Conservation (phyloP, 2,329 filamentous ascomycete species). For the Hypoxylon sp. region DNA sequence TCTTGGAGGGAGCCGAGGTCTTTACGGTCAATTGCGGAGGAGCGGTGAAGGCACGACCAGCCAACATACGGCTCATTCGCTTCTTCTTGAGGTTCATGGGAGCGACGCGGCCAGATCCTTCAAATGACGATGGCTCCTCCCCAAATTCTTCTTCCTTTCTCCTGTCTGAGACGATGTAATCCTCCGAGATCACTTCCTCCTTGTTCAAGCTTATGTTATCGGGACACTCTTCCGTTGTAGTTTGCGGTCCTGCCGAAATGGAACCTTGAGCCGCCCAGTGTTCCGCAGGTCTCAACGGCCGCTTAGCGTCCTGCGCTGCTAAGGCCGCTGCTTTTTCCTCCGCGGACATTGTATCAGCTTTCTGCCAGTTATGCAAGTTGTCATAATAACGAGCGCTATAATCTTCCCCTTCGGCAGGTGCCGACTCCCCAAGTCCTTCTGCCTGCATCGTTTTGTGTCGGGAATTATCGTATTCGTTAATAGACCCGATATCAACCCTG, state of each 20-base stretch:
- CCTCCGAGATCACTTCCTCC: slow-evolving; percentile 12
- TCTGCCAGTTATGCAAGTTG: slow-evolving; percentile 13
- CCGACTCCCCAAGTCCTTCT: slow-evolving; percentile 11
- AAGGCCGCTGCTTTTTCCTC: slow-evolving; percentile 1
- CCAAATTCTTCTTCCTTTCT: slow-evolving; percentile 26
- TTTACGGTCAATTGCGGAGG: slow-evolving; percentile 61
- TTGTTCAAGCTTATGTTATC: not conserved
- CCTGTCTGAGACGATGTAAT: slow-evolving; percentile 1
- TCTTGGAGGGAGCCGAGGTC: slow-evolving; percentile 59
- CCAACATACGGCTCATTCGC: slow-evolving; percentile 51
- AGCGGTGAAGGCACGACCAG: slow-evolving; percentile 57
- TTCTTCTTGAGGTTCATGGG: slow-evolving; percentile 51
- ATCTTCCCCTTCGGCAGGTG: slow-evolving; percentile 8
- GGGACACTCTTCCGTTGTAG: slow-evolving; percentile 11
- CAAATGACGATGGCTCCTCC: slow-evolving; percentile 49
- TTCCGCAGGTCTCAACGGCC: not conserved
- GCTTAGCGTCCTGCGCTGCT: slow-evolving; percentile 1
- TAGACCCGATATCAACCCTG: slow-evolving; percentile 9
- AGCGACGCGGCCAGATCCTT: slow-evolving; percentile 50
- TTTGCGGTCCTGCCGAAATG: slow-evolving; percentile 1
- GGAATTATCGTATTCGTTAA: slow-evolving; percentile 13
- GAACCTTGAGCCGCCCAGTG: slow-evolving; percentile 1
- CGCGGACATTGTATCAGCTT: slow-evolving; percentile 7
- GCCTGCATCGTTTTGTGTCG: slow-evolving; percentile 1
- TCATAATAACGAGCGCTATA: slow-evolving; percentile 14